Percentiles rank a stretch among this genome's conserved stretches.
Evolutionary conservation across 768 basidiomycete genomes (phyloP).

Genomic region (Amanita molliuscula): DNA sequence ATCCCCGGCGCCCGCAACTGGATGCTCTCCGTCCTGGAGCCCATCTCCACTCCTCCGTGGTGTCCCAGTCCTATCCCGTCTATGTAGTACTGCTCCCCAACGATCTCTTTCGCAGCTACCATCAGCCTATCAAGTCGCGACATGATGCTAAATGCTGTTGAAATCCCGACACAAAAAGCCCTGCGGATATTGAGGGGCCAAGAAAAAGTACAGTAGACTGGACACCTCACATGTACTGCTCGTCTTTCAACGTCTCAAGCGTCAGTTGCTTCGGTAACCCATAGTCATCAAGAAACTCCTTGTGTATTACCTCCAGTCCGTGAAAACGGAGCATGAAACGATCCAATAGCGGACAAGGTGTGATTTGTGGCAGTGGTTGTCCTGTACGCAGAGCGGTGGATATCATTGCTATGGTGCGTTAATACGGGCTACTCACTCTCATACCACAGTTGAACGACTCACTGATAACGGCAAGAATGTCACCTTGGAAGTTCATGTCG

Average conservation of each 20-base stretch:
- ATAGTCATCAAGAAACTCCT: conserved; percentile 65
- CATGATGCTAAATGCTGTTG: conserved; percentile 60
- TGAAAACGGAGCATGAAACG: conserved; percentile 38
- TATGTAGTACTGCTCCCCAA: conserved; percentile 85
- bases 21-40: conserved; percentile 17
- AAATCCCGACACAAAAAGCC: conserved; percentile 64
- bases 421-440: background rate
- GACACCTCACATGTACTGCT: conserved; percentile 64
- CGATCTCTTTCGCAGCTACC: conserved; percentile 75
- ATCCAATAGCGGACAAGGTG: conserved; percentile 59
- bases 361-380: conserved; percentile 73
- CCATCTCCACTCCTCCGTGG: conserved; percentile 18
- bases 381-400: conserved; percentile 69
- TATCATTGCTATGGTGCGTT: conserved; percentile 46
- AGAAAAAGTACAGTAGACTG: background rate
- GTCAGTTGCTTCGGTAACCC: conserved; percentile 65
- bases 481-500: conserved; percentile 77
- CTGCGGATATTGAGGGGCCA: conserved; percentile 17
- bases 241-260: conserved; percentile 60
- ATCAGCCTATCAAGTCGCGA: conserved; percentile 67
- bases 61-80: conserved; percentile 42
- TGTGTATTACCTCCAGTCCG: conserved; percentile 60
- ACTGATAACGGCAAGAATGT: conserved; percentile 77
- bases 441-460: conserved; percentile 14
- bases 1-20: conserved; percentile 6